Base-by-base conservation (phyloP, 1,284 basidiomycete species). In the Tilletia setariae region DNA sequence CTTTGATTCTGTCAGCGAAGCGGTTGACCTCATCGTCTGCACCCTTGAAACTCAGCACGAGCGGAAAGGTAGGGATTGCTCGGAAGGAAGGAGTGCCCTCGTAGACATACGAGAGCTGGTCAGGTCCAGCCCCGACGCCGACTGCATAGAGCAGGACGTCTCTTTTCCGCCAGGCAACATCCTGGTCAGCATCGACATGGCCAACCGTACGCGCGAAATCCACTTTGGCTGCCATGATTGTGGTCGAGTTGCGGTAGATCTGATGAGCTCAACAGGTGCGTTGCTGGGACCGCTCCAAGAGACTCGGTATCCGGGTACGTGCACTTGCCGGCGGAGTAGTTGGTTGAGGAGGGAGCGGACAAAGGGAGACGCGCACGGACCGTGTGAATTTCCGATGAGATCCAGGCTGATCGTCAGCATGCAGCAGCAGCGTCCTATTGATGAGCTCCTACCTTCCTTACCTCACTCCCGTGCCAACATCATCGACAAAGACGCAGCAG, bases 91-190 rank as follows among this genome's bases (percentile, higher is more conserved):
- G 92, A 79, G 92, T 87, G 67, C 89, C 89, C 85, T 98, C 96
- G 79, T 89, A 99, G 3, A 90, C 89, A 89, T 93, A 94, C 75
- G 93, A 88, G 28, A 97, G 87, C 72, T 99, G 93, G 80, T 91
- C 88, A 83, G 91, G 93, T 2, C 90, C 94, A n/a, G 94, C 95
- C n/a, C 95, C 96, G 63, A 98, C 85, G 66, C 95, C 94, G 43
- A 98, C 86, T 84, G 97, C 97, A 86, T 98, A 99, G n/a, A 98
- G 86, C 74, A 97, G 91, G 46, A 97, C 88, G 80, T 98, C 95
- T 70, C 82, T 76, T 62, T 79, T 74, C 69, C 83, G 82, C 83
- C 83, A 84, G 0, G 71, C 44, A 23, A 83, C 83, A 2, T 82
- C 74, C 62, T 80, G 73, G 6, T 76, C 71, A 15, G 70, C 66